Conservation (phyloP, 805 yeast species). For the Saccharomyces paradoxus region DNA sequence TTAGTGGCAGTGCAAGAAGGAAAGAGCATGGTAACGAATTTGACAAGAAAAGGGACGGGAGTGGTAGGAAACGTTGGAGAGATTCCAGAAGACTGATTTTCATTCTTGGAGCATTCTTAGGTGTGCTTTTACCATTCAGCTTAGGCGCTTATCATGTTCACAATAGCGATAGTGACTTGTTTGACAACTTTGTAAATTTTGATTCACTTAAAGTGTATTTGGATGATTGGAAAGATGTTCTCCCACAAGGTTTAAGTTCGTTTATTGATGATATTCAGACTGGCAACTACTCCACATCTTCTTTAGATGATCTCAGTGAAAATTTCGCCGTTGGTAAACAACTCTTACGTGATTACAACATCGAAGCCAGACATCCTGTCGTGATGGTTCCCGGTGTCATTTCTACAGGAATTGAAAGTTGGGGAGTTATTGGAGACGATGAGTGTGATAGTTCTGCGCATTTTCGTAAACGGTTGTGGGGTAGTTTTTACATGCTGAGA, state of each 20-base stretch:
- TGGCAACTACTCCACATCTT: constrained; percentile 10
- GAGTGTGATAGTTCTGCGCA: constrained; percentile 80
- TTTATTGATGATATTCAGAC: constrained; percentile 48
- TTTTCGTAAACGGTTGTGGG: constrained; percentile 92
- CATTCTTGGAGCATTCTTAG: constrained; percentile 64
- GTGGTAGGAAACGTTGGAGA: constrained; percentile 17
- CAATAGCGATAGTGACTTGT: constrained; percentile 23
- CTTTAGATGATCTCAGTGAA: constrained; percentile 50
- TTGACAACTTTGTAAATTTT: constrained; percentile 44
- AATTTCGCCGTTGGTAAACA: constrained; percentile 81
- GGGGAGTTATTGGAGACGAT: constrained; percentile 70
- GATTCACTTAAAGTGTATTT: constrained; percentile 52
- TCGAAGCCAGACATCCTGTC: constrained; percentile 63
- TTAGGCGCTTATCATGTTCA: constrained; percentile 37
- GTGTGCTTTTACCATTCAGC: constrained; percentile 56
- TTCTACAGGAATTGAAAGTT: constrained; percentile 88
- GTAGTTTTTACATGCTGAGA: constrained; percentile 88
- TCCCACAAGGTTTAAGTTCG: constrained; percentile 59
- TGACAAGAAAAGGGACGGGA: background rate
- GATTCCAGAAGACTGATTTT: constrained; percentile 55
- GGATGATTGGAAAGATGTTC: constrained; percentile 63
- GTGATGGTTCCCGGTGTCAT: constrained; percentile 94
- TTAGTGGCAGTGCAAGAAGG: background rate
- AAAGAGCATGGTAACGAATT: constrained; percentile 3
- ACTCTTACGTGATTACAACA: constrained; percentile 44